Evolutionary conservation across 768 basidiomycete species (phyloP).

Genomic region (Pisolithus tinctorius): DNA sequence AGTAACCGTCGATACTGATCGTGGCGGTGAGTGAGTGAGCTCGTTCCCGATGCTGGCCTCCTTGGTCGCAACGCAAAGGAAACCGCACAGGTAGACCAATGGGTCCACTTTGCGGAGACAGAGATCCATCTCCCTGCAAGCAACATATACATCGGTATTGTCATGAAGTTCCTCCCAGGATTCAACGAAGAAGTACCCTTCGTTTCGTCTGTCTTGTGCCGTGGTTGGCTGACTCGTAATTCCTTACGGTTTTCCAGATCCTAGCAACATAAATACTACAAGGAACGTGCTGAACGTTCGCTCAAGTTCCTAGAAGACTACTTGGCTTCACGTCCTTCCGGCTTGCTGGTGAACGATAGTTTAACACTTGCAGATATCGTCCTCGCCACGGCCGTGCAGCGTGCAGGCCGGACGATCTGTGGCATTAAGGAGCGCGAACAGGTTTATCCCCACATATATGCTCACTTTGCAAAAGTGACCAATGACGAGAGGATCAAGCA

Average conservation of each 20-base stretch:
- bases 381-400: conserved; percentile 3
- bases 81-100: conserved; percentile 3
- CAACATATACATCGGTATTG: background rate
- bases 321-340: conserved; percentile 8
- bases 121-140: background rate
- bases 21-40: background rate
- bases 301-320: conserved; percentile 12
- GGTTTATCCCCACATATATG: conserved; percentile 12
- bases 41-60: background rate
- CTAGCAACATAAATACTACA: background rate
- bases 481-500: conserved; percentile 5
- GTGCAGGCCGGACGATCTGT: conserved; percentile 6
- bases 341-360: conserved; percentile 8
- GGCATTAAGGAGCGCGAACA: conserved; percentile 5
- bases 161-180: background rate
- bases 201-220: no score
- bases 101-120: conserved; percentile 6
- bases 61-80: conserved; percentile 1
- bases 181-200: background rate
- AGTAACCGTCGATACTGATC: background rate
- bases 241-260: background rate
- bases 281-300: conserved; percentile 1
- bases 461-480: conserved; percentile 14
- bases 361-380: conserved; percentile 16
- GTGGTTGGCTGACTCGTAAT: background rate